Conservation (phyloP, 192 early-diverging fungal species). For the Blastocladiella britannica region DNA sequence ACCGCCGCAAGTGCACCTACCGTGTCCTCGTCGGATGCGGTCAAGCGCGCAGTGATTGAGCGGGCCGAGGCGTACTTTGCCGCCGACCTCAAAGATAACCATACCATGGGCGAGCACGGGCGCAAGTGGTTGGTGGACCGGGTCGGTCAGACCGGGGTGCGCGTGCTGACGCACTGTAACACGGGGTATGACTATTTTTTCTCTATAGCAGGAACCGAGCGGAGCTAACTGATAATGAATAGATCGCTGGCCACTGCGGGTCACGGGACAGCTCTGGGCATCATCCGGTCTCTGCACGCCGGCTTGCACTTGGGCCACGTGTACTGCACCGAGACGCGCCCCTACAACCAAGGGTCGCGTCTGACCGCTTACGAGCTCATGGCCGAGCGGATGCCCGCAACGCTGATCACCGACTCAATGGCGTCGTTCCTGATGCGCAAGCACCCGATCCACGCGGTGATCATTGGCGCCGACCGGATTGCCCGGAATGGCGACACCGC, state of each 20-base stretch:
- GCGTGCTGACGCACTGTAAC: slow-evolving; percentile 91
- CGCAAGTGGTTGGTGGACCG: slow-evolving; percentile 46
- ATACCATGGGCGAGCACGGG: slow-evolving; percentile 59
- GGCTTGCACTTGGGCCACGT: slow-evolving; percentile 38
- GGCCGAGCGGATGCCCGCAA: slow-evolving; percentile 76
- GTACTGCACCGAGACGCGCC: slow-evolving; percentile 89
- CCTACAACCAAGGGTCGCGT: slow-evolving; percentile 93
- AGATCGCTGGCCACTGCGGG: slow-evolving; percentile 57
- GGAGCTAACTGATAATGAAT: neutral
- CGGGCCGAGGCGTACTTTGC: slow-evolving; percentile 66
- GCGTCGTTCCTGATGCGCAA: slow-evolving; percentile 54
- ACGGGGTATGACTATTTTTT: slow-evolving; percentile 33
- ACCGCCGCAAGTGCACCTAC: slow-evolving; percentile 12
- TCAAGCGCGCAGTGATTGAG: slow-evolving; percentile 40
- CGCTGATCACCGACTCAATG: slow-evolving; percentile 80
- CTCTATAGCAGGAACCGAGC: neutral
- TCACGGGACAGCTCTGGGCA: slow-evolving; percentile 85
- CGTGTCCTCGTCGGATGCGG: slow-evolving; percentile 6
- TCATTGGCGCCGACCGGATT: slow-evolving; percentile 93
- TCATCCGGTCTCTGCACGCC: slow-evolving; percentile 55
- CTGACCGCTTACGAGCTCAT: slow-evolving; percentile 88
- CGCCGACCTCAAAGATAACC: slow-evolving; percentile 70
- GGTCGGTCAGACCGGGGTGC: slow-evolving; percentile 9
- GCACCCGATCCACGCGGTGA: slow-evolving; percentile 53
- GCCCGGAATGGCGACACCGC: slow-evolving; percentile 93